Evolutionary conservation across 352 stramenopile species (phyloP).

Genomic region (Aphanomyces invadans): DNA sequence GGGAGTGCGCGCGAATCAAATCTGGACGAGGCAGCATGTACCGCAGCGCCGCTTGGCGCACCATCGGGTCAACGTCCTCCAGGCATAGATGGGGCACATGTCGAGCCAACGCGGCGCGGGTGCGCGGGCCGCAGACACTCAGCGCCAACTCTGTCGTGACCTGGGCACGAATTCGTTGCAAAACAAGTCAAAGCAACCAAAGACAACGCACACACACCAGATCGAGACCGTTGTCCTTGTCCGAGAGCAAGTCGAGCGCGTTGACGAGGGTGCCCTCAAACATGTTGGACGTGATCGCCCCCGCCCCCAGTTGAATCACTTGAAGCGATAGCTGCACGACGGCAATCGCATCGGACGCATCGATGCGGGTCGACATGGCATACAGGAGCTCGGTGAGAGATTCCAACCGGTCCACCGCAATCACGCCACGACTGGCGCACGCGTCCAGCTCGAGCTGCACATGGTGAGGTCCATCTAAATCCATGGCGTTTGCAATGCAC

Average conservation of each 20-base stretch:
- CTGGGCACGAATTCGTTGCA: too few species aligned
- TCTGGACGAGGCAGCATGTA: background rate
- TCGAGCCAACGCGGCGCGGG: background rate
- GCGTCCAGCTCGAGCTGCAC: background rate
- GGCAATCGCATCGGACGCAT: background rate
- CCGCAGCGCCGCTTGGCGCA: constrained; percentile 1
- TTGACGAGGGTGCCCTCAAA: constrained; percentile 10
- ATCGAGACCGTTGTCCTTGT: too few species aligned
- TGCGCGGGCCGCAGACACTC: background rate
- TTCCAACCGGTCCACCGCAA: constrained; percentile 6
- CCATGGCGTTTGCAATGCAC: too few species aligned
- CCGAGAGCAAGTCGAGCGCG: background rate
- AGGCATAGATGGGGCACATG: constrained; percentile 10
- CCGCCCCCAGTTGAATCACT: constrained; percentile 4
- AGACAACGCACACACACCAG: too few species aligned
- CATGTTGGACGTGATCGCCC: background rate
- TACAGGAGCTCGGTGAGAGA: constrained; percentile 4
- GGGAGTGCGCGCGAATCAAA: background rate
- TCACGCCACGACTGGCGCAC: background rate
- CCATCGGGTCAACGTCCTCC: constrained; percentile 1
- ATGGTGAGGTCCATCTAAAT: too few species aligned
- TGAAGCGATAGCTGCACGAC: background rate
- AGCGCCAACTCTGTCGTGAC: background rate
- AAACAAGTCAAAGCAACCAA: too few species aligned
- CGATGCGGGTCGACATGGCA: constrained; percentile 12